Conservation (phyloP, 2,329 filamentous ascomycete genomes). For the Thielaviopsis musarum region DNA sequence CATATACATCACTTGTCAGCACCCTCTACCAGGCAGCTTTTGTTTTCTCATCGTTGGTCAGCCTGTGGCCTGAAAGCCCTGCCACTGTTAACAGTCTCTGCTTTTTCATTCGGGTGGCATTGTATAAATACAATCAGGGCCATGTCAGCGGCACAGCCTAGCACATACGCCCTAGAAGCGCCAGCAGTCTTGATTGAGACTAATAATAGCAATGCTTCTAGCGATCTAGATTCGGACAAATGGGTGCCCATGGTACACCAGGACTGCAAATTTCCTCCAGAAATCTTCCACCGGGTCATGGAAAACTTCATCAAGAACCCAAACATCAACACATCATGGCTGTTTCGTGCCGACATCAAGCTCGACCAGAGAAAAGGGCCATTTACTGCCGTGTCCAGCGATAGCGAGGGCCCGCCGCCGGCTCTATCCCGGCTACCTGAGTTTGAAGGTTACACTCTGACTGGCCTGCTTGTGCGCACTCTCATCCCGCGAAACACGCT, state of each 20-base stretch:
- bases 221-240: background rate
- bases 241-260: slow-evolving; percentile 42
- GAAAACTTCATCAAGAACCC: slow-evolving; percentile 61
- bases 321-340: slow-evolving; percentile 60
- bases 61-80: background rate
- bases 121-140: background rate
- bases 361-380: slow-evolving; percentile 25
- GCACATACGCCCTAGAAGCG: background rate
- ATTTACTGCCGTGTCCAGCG: background rate
- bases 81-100: background rate
- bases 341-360: slow-evolving; percentile 64
- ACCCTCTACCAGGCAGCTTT: background rate
- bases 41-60: background rate
- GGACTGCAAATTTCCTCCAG: slow-evolving; percentile 43
- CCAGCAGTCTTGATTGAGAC: background rate
- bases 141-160: background rate
- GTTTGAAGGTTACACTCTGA: slow-evolving; percentile 25
- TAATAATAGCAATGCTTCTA: background rate
- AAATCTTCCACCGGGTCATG: slow-evolving; percentile 50
- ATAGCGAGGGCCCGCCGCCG: background rate
- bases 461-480: slow-evolving; percentile 42
- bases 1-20: background rate
- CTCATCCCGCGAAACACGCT: slow-evolving; percentile 69
- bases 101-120: background rate
- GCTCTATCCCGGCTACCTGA: slow-evolving; percentile 4